Evolutionary conservation across 2,329 filamentous ascomycete species (phyloP), one percentile per base, ranked within the genome.

Genomic region (Aschersonia sp.): DNA sequence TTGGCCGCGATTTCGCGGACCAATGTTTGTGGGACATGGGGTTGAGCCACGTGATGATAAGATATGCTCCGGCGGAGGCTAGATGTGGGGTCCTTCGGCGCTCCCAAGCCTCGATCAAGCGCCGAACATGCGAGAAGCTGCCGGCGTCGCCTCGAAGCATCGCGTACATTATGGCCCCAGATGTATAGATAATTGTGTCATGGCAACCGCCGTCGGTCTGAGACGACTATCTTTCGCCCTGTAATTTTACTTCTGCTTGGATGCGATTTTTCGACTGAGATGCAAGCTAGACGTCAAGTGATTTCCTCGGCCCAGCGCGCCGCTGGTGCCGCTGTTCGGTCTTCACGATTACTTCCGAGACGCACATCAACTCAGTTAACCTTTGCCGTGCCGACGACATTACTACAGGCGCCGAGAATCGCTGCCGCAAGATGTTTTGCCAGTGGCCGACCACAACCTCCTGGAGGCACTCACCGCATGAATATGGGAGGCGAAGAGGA

Each of bases 381-480:
- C 14, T 55, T 55, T 46, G 52, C 12, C 4, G 2, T 52, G 45
- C 50, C 56, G 32, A 43, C 41, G 29, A 22, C 30, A 31, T 47
- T 53, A 29, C 47, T 55, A 12, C 58, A 52, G 35, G 49, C 69
- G 12, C 55, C 70, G 5, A 70, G 75, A 4, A 60, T 60, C 8
- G 55, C 63, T 40, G 55, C 66, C 11, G 55, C 65, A 10, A 73
- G 81, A 48, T 64, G 59, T 44, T 85, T 85, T 65, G 75, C 81
- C 50, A 81, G 80, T 70, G 83, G 85, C 57, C 73, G 83, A 50
- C 86, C 88, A 52, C 87, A 92, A 54, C 89, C 88, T 1, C 88
- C 90, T 0, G 90, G 90, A 46, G 89, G 89, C 48, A 96, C 88
- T 1, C 87, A 96, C 66, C 85, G 84, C 54, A 97, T 97, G 89